Evolutionary conservation across 2,329 filamentous ascomycete species (phyloP).

Genomic region (Chaetomium sp.): DNA sequence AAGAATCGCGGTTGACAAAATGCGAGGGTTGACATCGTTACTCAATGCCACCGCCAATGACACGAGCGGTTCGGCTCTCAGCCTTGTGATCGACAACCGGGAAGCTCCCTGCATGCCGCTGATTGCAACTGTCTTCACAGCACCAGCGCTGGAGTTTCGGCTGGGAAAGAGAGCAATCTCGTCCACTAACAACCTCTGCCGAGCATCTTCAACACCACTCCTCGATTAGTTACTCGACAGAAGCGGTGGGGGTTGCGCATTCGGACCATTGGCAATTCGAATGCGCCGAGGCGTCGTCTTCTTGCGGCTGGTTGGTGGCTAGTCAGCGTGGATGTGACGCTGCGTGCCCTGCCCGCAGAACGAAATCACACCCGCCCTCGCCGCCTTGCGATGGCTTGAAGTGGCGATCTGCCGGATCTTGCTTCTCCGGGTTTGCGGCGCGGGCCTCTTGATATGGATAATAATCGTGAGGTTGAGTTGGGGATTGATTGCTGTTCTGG

Average conservation of each 20-base stretch:
- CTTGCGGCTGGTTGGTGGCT: conserved; percentile 8
- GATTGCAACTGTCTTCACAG: not conserved
- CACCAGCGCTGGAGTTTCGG: not conserved
- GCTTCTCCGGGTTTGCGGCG: not conserved
- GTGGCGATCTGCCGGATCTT: conserved; percentile 11
- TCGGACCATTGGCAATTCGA: not conserved
- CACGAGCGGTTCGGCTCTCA: conserved; percentile 3
- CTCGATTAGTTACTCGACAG: too few species aligned
- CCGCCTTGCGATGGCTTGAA: conserved; percentile 8
- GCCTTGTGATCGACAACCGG: conserved; percentile 13
- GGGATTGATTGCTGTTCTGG: conserved; percentile 4
- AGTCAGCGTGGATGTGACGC: conserved; percentile 13
- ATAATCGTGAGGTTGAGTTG: not conserved
- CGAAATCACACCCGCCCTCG: conserved; percentile 12
- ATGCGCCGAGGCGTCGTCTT: conserved; percentile 1
- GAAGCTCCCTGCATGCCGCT: not conserved
- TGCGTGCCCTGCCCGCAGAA: conserved; percentile 2
- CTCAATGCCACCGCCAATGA: not conserved
- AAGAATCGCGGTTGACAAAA: not conserved
- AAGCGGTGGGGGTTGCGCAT: not conserved
- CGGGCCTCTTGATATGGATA: not conserved
- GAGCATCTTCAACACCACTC: too few species aligned
- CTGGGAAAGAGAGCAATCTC: not conserved
- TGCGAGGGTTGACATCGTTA: not conserved
- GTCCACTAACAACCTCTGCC: too few species aligned